Evolutionary conservation across 2,329 filamentous ascomycete genomes (phyloP).

Genomic region (Aspergillus pseudoglaucus): DNA sequence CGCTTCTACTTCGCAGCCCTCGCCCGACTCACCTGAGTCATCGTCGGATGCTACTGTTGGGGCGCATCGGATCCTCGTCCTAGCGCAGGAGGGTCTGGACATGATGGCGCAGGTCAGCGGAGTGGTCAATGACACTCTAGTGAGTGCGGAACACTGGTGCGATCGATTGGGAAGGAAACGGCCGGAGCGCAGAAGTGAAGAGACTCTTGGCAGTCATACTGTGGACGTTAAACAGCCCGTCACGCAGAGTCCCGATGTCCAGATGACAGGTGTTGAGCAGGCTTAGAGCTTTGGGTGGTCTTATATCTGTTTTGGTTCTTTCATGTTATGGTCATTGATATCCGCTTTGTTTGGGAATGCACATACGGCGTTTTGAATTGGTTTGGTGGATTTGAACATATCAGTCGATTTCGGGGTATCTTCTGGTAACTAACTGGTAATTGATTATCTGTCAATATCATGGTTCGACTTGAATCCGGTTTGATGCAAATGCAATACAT

Average conservation of each 20-base stretch:
- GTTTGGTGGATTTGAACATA: background rate
- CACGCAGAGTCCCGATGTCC: conserved; percentile 21
- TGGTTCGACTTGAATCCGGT: conserved; percentile 12
- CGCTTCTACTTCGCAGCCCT: conserved; percentile 50
- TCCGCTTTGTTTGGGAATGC: conserved; percentile 10
- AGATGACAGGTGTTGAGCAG: conserved; percentile 30
- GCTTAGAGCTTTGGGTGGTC: conserved; percentile 9
- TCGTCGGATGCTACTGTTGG: conserved; percentile 45
- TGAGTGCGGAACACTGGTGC: conserved; percentile 88
- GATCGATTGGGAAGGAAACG: conserved; percentile 60
- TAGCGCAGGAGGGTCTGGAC: conserved; percentile 84
- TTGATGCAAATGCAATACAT: background rate
- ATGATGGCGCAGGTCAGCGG: conserved; percentile 90
- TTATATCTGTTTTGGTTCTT: background rate
- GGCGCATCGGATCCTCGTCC: conserved; percentile 72
- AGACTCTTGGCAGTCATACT: conserved; percentile 12
- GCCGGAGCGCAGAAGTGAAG: conserved; percentile 17
- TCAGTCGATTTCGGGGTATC: background rate
- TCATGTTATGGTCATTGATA: conserved; percentile 17
- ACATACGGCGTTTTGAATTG: background rate
- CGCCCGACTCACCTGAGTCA: conserved; percentile 26
- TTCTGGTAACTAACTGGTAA: background rate
- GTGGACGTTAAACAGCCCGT: conserved; percentile 25
- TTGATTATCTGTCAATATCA: no score
- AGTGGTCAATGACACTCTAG: conserved; percentile 81